Evolutionary conservation across 2,329 filamentous ascomycete species (phyloP).

Genomic region (Dactylellina parvicollis): DNA sequence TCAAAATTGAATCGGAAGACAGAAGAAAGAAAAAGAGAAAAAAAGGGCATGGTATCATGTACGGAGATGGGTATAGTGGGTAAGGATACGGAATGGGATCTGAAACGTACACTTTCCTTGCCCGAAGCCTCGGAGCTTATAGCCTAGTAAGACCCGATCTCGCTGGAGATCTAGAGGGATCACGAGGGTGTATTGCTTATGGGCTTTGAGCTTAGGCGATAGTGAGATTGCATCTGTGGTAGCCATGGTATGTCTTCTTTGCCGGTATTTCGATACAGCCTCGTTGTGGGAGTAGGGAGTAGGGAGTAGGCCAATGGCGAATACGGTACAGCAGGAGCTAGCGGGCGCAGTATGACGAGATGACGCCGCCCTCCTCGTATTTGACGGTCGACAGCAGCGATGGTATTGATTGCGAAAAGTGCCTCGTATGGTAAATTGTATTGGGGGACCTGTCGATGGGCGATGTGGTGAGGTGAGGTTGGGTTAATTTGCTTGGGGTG

Average conservation of each 20-base stretch:
- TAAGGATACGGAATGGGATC: conserved; percentile 29
- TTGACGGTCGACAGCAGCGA: conserved; percentile 27
- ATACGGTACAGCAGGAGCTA: neutral
- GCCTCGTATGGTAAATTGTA: conserved; percentile 43
- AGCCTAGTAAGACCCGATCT: conserved; percentile 56
- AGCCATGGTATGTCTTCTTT: conserved; percentile 48
- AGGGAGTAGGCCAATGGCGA: conserved; percentile 29
- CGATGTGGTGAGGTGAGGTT: conserved; percentile 32
- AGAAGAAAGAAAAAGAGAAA: conserved; percentile 7
- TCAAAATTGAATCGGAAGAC: conserved; percentile 13
- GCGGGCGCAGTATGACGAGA: conserved; percentile 49
- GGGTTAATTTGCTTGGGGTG: conserved; percentile 51
- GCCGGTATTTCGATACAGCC: too few relatives aligned
- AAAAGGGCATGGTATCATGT: conserved; percentile 23
- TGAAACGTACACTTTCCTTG: conserved; percentile 57
- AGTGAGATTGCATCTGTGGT: conserved; percentile 47
- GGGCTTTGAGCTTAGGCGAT: conserved; percentile 50
- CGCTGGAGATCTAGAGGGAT: conserved; percentile 55
- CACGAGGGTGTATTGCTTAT: conserved; percentile 58
- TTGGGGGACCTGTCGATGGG: conserved; percentile 34
- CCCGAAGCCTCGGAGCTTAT: conserved; percentile 58
- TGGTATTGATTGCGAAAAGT: conserved; percentile 34
- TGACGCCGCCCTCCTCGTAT: conserved; percentile 47
- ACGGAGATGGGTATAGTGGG: conserved; percentile 22
- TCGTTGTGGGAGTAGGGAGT: too few relatives aligned